Evolutionary conservation across 1,284 basidiomycete species (phyloP).

Genomic region (Ustilago loliicola): DNA sequence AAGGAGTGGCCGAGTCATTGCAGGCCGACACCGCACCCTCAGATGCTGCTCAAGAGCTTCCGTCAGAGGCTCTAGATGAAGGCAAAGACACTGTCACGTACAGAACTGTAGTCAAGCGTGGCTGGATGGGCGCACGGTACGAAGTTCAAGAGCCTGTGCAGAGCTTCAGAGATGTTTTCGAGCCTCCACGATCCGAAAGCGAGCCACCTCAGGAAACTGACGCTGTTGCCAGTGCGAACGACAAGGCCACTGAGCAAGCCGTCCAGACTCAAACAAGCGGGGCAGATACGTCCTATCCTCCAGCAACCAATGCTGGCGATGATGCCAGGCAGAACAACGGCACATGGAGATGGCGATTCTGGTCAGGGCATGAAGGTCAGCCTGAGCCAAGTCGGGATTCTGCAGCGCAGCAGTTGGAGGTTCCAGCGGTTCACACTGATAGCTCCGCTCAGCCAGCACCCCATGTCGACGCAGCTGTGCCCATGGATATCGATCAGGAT

Average conservation of each 20-base stretch:
- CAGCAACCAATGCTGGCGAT: not conserved
- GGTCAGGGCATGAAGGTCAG: constrained; percentile 29
- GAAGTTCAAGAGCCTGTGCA: constrained; percentile 43
- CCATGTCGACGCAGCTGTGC: constrained; percentile 19
- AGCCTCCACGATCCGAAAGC: not conserved
- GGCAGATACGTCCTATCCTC: constrained; percentile 10
- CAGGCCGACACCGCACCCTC: not conserved
- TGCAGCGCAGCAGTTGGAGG: constrained; percentile 24
- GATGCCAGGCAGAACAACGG: constrained; percentile 21
- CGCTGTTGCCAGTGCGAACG: not conserved
- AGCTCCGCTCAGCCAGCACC: not conserved
- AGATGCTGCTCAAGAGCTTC: not conserved
- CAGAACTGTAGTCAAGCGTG: constrained; percentile 46
- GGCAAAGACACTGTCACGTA: constrained; percentile 31
- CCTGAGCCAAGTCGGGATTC: constrained; percentile 12
- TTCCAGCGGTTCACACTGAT: constrained; percentile 1
- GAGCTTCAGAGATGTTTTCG: constrained; percentile 12
- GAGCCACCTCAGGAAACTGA: not conserved
- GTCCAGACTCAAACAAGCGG: not conserved
- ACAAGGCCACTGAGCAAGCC: not conserved
- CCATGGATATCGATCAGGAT: constrained; percentile 46
- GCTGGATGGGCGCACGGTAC: constrained; percentile 49
- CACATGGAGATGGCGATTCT: constrained; percentile 44
- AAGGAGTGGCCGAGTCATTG: not conserved
- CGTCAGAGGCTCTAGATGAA: not conserved